Evolutionary conservation across 2,329 filamentous ascomycete genomes (phyloP).

Genomic region (Penicillium brasilianum): DNA sequence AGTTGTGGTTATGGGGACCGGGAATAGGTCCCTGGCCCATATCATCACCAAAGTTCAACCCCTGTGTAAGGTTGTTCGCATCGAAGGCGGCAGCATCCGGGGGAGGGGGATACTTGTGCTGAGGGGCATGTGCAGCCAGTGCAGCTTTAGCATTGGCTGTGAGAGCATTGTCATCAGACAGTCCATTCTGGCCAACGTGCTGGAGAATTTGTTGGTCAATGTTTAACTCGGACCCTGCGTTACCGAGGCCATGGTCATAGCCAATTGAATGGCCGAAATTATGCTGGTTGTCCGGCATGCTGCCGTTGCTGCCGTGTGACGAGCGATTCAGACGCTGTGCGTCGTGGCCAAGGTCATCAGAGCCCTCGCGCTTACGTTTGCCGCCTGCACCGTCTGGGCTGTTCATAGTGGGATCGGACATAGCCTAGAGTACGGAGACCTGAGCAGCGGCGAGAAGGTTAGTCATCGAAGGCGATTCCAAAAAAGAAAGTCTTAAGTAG

Average conservation of each 20-base stretch:
- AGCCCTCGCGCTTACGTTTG: constrained; percentile 50
- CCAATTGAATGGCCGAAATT: constrained; percentile 44
- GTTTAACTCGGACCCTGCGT: constrained; percentile 45
- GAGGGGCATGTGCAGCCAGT: constrained; percentile 50
- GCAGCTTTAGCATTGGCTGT: constrained; percentile 56
- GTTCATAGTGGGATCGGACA: constrained; percentile 48
- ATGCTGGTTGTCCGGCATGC: constrained; percentile 41
- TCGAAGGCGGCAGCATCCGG: constrained; percentile 46
- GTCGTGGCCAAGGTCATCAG: constrained; percentile 47
- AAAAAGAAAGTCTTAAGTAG: background rate
- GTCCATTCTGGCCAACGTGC: constrained; percentile 59
- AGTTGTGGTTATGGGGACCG: constrained; percentile 49
- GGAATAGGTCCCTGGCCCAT: constrained; percentile 46
- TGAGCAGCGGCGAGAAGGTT: constrained; percentile 22
- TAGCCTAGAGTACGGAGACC: constrained; percentile 23
- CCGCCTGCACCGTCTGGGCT: constrained; percentile 41
- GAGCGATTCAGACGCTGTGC: constrained; percentile 48
- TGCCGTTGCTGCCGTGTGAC: constrained; percentile 48
- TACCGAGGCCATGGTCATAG: constrained; percentile 48
- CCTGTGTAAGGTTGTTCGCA: constrained; percentile 41
- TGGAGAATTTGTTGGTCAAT: constrained; percentile 55
- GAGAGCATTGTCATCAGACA: constrained; percentile 53
- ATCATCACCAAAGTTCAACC: constrained; percentile 47
- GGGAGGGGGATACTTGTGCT: constrained; percentile 52
- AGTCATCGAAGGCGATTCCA: constrained; percentile 22